Evolutionary conservation across 179 eudicot species (phyloP).

Genomic region (Beta macrorhiza): DNA sequence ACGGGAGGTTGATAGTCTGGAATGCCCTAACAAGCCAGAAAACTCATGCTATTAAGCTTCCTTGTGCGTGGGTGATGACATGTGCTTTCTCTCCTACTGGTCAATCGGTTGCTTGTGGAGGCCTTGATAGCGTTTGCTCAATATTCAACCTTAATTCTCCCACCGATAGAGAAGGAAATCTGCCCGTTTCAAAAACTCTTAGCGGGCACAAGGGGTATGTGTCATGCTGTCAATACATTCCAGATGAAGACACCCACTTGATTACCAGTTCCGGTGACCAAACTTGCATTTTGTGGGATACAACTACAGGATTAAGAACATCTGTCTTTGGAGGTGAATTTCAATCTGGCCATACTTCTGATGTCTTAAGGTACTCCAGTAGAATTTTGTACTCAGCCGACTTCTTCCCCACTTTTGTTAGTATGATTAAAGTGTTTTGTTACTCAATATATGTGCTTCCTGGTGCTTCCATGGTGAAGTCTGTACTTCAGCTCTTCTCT

Average conservation of each 20-base stretch:
- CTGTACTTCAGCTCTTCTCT: not conserved
- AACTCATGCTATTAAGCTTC: slow-evolving; percentile 90
- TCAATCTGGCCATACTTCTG: slow-evolving; percentile 92
- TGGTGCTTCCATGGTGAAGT: not conserved
- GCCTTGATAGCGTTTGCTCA: slow-evolving; percentile 88
- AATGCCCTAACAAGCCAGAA: slow-evolving; percentile 97
- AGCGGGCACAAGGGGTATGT: slow-evolving; percentile 96
- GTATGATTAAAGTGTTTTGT: not conserved
- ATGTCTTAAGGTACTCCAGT: slow-evolving; percentile 67
- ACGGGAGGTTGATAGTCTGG: slow-evolving; percentile 95
- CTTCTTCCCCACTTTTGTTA: not conserved
- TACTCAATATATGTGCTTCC: not conserved
- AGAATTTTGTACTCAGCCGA: not conserved
- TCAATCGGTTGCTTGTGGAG: slow-evolving; percentile 94
- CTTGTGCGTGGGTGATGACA: slow-evolving; percentile 99
- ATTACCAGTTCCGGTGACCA: slow-evolving; percentile 92
- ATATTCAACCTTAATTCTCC: slow-evolving; percentile 83
- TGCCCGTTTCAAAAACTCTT: slow-evolving; percentile 77
- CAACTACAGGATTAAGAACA: slow-evolving; percentile 80
- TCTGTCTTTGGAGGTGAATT: slow-evolving; percentile 98
- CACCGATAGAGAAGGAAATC: slow-evolving; percentile 69
- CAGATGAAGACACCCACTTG: slow-evolving; percentile 77
- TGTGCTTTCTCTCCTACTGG: slow-evolving; percentile 94
- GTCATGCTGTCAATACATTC: slow-evolving; percentile 89
- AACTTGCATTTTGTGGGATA: slow-evolving; percentile 93